phyloP scores from a whole-genome alignment of 805 yeast genomes.

The Lachancea dasiensis region DNA sequence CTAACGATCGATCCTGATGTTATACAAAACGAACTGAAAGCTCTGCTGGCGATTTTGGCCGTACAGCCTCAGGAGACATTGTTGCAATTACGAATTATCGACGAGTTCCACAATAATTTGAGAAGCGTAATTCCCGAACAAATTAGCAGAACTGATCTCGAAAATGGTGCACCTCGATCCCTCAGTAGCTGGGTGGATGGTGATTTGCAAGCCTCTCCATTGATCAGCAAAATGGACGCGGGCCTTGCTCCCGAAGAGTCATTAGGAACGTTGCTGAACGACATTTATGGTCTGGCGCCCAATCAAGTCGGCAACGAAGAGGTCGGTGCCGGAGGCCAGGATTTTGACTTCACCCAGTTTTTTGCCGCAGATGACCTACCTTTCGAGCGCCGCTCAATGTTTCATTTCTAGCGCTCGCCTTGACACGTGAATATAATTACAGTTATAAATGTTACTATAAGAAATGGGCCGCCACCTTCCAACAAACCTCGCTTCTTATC shows the following conservation, averaged over 20 bases:
- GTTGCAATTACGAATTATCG: constrained; percentile 1
- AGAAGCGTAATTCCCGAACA: background rate
- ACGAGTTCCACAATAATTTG: constrained; percentile 3
- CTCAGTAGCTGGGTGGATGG: constrained; percentile 1
- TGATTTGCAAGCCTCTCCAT: background rate
- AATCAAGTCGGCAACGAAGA: background rate
- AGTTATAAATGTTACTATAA: background rate
- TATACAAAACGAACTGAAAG: background rate
- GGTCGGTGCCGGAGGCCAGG: background rate
- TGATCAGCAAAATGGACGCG: background rate
- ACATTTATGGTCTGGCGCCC: background rate
- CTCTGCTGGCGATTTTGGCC: background rate
- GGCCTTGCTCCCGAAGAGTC: background rate
- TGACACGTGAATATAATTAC: background rate
- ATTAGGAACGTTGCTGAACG: background rate
- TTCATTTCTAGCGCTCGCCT: background rate
- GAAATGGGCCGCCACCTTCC: no score
- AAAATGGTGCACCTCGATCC: background rate
- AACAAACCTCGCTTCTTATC: no score
- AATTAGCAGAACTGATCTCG: background rate
- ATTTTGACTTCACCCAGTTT: constrained; percentile 2
- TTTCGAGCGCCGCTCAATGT: background rate
- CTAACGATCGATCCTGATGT: constrained; percentile 1
- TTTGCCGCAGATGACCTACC: constrained; percentile 2
- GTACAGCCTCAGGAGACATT: constrained; percentile 1